Base-by-base conservation (phyloP, 1,284 basidiomycete genomes). In the Sanghuangporus sanghuang region DNA sequence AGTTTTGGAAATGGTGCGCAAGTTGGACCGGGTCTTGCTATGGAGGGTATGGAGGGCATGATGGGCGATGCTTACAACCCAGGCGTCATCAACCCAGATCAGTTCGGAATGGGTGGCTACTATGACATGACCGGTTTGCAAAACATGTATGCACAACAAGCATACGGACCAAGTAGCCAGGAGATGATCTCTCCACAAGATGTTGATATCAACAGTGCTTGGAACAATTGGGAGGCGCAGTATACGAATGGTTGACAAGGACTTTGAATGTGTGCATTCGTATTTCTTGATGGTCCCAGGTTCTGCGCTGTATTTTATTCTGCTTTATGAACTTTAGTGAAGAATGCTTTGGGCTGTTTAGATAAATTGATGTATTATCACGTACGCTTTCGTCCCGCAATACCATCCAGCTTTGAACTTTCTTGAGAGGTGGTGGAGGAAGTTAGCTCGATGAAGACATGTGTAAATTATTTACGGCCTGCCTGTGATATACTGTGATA, bases 191-290 rank as follows among this genome's bases (percentile, higher is more conserved):
- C 60, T 14, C 64, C 64, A 1, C 60, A 58, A 38, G 57, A 62
- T 21, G 56, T 58, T 7, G 64, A 65, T 42, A n/a, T 52, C 14
- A 42, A 27, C 40, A 56, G 49, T 16, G 61, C 64, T 16, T 65
- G 64, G 64, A 46, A 35, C 16, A 65, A 54, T 42, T 42, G 58
- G 39, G n/a, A 58, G 53, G 61, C 56, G 8, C 61, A 65, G 57
- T 65, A 58, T 32, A 50, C 56, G 35, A 46, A 48, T 27, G 46
- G 58, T 44, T 60, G 46, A 53, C 46, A 8, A 16, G 11, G 56
- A 8, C 56, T 32, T 42, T 21, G 12, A 27, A 44, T 11, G 16
- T 18, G 27, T 23, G 36, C 9, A 8, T 57, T 57, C 18, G 55
- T 23, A 8, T 21, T 48, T 40, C 35, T 27, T 48, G n/a, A 14